Evolutionary conservation across 805 yeast genomes (phyloP), one percentile per base, ranked within the genome.

Genomic region (Cyberlindnera euphorbiiphila): DNA sequence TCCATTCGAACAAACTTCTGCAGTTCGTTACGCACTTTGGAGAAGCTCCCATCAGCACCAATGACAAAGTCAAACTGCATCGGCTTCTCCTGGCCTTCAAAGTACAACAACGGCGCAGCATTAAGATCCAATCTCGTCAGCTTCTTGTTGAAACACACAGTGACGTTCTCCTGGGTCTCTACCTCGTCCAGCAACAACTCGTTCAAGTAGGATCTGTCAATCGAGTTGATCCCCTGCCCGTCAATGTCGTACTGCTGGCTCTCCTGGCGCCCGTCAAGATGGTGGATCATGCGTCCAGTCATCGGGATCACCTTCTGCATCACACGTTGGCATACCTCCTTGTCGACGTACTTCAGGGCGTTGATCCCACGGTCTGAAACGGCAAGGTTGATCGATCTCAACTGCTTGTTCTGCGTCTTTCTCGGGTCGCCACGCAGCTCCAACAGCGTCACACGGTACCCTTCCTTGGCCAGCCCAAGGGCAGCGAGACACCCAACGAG

Each of bases 211-310:
- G 78, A 69, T 34, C 97, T 68, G 55, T 86, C 94, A 34, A 89
- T 86, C 0, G 95, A 85, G 59, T 88, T 85, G 58, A 88, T 89
- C 28, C 76, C 64, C 60, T 50, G 44, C 10, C 95, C 95, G 49
- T 76, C 74, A 8, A 86, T 63, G 5, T 95, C 96, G 58, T 89
- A 89, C 30, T 65, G 48, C 53, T 88, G 95, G 21, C 83, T 67
- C 46, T 72, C 78, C 55, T 78, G 80, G 15, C 61, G 58, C 0
- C 94, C 95, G 10, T 67, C 51, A 11, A 61, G 34, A 45, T 81
- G 81, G 59, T 89, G 97, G 41, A 89, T 78, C 96, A 88, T 87
- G 29, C 97, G 68, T 2, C 95, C 96, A 28, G 73, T 64, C 91
- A 89, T 85, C 3, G 96, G 96, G 18, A 85, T 81, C 17, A 85